Evolutionary conservation across 2,329 filamentous ascomycete genomes (phyloP).

Genomic region (Epichloe festucae): DNA sequence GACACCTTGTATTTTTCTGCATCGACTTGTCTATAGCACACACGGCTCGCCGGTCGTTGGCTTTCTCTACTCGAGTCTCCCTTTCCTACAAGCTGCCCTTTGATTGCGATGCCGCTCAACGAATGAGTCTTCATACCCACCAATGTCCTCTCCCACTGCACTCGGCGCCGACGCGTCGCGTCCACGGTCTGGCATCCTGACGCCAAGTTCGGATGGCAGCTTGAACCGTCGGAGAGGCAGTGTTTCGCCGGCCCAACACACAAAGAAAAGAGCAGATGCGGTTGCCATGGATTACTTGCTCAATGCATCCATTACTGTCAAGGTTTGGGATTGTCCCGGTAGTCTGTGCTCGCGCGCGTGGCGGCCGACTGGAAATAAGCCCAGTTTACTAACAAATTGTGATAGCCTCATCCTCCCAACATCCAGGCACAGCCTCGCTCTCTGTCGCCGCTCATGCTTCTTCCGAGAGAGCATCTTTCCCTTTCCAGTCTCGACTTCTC

Average conservation of each 20-base stretch:
- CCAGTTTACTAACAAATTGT: constrained; percentile 8
- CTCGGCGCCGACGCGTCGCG: constrained; percentile 36
- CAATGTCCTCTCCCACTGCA: constrained; percentile 22
- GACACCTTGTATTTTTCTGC: neutral
- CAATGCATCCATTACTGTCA: constrained; percentile 37
- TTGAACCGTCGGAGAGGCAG: constrained; percentile 22
- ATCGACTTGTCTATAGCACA: neutral
- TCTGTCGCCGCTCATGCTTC: constrained; percentile 47
- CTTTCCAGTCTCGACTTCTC: constrained; percentile 49
- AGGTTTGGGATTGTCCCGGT: constrained; percentile 22
- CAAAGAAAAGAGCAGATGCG: constrained; percentile 24
- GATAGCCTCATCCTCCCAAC: constrained; percentile 42
- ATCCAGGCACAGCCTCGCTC: constrained; percentile 39
- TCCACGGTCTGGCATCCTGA: constrained; percentile 28
- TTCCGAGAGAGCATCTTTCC: constrained; percentile 46
- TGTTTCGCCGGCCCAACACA: constrained; percentile 16
- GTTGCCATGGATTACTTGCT: constrained; percentile 38
- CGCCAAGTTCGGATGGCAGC: constrained; percentile 26
- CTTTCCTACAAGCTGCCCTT: neutral
- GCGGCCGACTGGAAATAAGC: neutral
- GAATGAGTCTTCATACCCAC: constrained; percentile 6
- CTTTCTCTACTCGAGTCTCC: neutral
- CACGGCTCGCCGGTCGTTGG: neutral
- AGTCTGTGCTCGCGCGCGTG: neutral
- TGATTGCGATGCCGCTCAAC: constrained; percentile 1